phyloP scores from a whole-genome alignment of 768 basidiomycete species.

The Cyclocybe cylindracea region DNA sequence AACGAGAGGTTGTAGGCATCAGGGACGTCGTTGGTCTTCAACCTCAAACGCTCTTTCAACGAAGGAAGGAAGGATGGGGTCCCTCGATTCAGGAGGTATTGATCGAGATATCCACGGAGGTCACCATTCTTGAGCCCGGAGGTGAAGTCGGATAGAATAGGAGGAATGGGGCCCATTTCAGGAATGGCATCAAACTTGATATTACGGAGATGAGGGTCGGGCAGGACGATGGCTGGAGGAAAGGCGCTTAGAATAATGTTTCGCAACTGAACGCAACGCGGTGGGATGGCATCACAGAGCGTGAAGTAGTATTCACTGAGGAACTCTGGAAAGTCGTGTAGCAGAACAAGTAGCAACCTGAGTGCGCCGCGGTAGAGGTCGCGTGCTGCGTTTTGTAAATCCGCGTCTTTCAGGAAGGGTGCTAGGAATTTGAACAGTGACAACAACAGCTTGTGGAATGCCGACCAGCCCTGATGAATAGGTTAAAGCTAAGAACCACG shows the following conservation, averaged over 20 bases:
- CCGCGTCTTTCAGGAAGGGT: constrained; percentile 84
- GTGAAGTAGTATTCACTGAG: constrained; percentile 96
- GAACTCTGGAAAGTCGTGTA: constrained; percentile 99
- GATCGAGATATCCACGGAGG: constrained; percentile 78
- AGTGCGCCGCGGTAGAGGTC: constrained; percentile 91
- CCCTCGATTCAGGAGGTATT: constrained; percentile 79
- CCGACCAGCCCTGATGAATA: constrained; percentile 76
- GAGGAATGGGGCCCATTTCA: constrained; percentile 92
- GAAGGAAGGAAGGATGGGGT: constrained; percentile 71
- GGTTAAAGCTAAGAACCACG: constrained; percentile 3
- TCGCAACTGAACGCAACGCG: constrained; percentile 91
- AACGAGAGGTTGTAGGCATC: constrained; percentile 86
- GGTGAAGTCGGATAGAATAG: constrained; percentile 89
- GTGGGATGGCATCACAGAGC: constrained; percentile 90
- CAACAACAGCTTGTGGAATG: constrained; percentile 92
- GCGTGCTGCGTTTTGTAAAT: constrained; percentile 77
- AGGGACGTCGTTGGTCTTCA: constrained; percentile 38
- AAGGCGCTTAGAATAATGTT: constrained; percentile 97
- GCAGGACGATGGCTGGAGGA: constrained; percentile 77
- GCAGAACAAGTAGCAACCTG: constrained; percentile 88
- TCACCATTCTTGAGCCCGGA: constrained; percentile 80
- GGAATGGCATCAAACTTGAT: constrained; percentile 74
- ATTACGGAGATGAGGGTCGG: constrained; percentile 83
- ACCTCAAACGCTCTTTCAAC: constrained; percentile 74
- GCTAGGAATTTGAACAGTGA: constrained; percentile 94